Percentiles rank a stretch among this genome's conserved stretches.
Conservation (phyloP, 163 green algal species). For the Volvox carteri region DNA sequence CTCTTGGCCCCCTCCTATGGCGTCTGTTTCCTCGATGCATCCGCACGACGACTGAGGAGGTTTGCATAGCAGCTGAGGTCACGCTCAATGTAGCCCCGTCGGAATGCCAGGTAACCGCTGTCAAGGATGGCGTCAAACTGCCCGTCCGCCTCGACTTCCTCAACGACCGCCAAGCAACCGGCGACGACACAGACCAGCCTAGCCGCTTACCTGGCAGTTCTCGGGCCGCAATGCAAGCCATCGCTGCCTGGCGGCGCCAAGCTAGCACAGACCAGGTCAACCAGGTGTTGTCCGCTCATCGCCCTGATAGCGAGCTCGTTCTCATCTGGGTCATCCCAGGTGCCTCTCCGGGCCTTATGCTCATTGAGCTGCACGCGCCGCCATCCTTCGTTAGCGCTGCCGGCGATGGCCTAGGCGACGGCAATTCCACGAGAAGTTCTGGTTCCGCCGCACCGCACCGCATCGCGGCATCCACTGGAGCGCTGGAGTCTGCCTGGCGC, state of each 20-base stretch:
- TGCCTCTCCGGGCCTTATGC: conserved; percentile 2
- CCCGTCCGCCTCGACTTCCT: conserved; percentile 35
- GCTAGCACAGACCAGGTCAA: not conserved
- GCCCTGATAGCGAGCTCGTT: conserved; percentile 31
- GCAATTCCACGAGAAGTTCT: not conserved
- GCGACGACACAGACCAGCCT: conserved; percentile 20
- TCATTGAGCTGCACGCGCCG: conserved; percentile 34
- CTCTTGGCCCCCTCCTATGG: conserved; percentile 17
- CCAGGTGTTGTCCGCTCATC: not conserved
- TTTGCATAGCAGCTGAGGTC: conserved; percentile 47
- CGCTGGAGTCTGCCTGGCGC: not conserved
- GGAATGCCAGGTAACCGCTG: conserved; percentile 17
- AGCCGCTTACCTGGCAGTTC: not conserved
- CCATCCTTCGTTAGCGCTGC: not conserved
- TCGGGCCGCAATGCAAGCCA: conserved; percentile 1
- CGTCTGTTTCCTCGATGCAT: conserved; percentile 53
- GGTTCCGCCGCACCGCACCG: not conserved
- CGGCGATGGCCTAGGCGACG: conserved; percentile 2
- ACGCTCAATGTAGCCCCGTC: conserved; percentile 5
- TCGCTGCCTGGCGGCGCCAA: not conserved
- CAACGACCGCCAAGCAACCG: conserved; percentile 22
- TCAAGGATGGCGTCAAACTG: not conserved
- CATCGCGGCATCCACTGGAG: conserved; percentile 7
- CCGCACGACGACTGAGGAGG: not conserved
- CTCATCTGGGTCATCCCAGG: conserved; percentile 45